Evolutionary conservation across 306 rosid species (phyloP).

Genomic region (Malus sylvestris): DNA sequence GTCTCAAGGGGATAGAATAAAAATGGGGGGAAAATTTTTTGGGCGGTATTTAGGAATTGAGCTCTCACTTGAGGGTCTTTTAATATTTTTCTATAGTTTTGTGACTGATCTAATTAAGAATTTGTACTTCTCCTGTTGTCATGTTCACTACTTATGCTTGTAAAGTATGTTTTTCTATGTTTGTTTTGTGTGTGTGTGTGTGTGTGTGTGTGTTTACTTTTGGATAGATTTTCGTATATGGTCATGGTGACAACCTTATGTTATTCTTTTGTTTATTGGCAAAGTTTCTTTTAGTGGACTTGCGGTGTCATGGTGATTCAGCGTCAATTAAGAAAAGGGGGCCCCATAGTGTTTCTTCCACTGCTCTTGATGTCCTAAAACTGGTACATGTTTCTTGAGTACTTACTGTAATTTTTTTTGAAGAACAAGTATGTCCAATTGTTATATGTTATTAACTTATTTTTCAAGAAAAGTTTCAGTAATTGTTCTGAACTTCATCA

Average conservation of each 20-base stretch:
- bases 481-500: neutral
- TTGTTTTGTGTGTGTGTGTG: neutral
- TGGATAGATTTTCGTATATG: neutral
- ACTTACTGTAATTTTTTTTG: neutral
- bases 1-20: neutral
- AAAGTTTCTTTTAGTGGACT: constrained; percentile 84
- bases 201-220: neutral
- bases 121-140: neutral
- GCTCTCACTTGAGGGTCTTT: neutral
- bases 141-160: neutral
- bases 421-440: neutral
- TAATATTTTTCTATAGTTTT: neutral
- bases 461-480: neutral
- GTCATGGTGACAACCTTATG: constrained; percentile 16
- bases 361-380: constrained; percentile 88
- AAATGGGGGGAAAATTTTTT: too few species aligned
- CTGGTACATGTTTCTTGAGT: constrained; percentile 41
- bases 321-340: constrained; percentile 57
- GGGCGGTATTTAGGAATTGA: neutral
- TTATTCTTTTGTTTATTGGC: constrained; percentile 13
- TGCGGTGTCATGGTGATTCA: constrained; percentile 94
- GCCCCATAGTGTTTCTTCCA: constrained; percentile 69
- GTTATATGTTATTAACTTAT: neutral
- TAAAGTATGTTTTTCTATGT: neutral
- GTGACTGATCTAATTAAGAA: neutral